Conservation (phyloP, 2,329 filamentous ascomycete species). For the Aspergillus sp. region DNA sequence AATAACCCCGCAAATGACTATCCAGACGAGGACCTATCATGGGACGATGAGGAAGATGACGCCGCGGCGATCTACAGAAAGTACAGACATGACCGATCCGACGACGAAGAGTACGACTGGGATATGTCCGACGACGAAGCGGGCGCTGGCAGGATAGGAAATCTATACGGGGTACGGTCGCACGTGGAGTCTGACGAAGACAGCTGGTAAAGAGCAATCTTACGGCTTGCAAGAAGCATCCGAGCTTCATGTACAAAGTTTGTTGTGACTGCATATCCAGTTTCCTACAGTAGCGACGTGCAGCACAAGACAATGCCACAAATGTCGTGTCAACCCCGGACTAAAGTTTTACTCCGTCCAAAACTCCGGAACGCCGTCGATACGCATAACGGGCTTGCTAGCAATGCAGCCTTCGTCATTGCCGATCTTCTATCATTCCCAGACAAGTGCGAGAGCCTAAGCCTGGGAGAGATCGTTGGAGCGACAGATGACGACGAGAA, state of each 20-base stretch:
- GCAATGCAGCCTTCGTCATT: not conserved
- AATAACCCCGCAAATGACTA: constrained; percentile 57
- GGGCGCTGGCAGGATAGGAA: constrained; percentile 25
- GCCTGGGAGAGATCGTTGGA: not conserved
- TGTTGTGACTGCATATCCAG: constrained; percentile 3
- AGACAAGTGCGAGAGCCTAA: not conserved
- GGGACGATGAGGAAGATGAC: constrained; percentile 52
- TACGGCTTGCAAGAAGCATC: not conserved
- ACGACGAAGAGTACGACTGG: constrained; percentile 51
- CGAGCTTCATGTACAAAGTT: not conserved
- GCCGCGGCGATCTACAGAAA: constrained; percentile 42
- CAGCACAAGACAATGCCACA: not conserved
- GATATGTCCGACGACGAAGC: constrained; percentile 41
- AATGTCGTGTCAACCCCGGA: not conserved
- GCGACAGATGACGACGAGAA: not conserved
- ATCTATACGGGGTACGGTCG: constrained; percentile 21
- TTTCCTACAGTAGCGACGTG: constrained; percentile 3
- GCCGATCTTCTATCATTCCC: not conserved
- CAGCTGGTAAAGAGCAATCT: constrained; percentile 19
- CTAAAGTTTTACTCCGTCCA: not conserved
- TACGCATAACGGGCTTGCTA: not conserved
- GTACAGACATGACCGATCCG: constrained; percentile 47
- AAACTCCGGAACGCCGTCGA: not conserved
- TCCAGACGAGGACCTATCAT: constrained; percentile 54
- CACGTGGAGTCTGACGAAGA: constrained; percentile 38